Conservation (phyloP, 148 eudicot genomes). For the Pouteria glomerata region DNA sequence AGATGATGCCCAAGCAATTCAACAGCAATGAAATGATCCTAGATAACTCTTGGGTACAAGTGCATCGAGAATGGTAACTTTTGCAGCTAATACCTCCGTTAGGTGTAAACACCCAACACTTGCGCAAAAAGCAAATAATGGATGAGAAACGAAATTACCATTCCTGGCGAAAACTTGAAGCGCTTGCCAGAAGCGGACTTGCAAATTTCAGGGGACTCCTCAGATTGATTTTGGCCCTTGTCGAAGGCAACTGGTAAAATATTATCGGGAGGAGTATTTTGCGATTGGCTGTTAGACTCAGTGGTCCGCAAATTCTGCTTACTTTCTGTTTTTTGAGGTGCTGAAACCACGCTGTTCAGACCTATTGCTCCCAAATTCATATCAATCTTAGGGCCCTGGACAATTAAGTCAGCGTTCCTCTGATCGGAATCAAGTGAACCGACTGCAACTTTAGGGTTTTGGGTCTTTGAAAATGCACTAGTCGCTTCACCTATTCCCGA, state of each 20-base stretch:
- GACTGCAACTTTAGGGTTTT: conserved; percentile 1
- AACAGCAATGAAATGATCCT: neutral
- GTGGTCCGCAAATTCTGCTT: conserved; percentile 5
- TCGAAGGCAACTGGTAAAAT: conserved; percentile 22
- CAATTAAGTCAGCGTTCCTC: neutral
- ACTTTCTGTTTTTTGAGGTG: conserved; percentile 12
- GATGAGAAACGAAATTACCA: conserved; percentile 40
- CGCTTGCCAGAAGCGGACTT: conserved; percentile 51
- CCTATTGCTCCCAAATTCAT: neutral
- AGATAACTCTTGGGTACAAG: neutral
- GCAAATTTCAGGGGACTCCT: conserved; percentile 61
- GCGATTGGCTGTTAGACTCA: conserved; percentile 8
- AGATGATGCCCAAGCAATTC: neutral
- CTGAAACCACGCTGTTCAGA: conserved; percentile 2
- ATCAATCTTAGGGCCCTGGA: conserved; percentile 3
- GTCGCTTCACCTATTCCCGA: neutral
- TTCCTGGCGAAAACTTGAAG: conserved; percentile 94
- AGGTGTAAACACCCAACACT: neutral
- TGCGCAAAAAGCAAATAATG: neutral
- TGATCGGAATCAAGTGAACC: neutral
- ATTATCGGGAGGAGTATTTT: conserved; percentile 36
- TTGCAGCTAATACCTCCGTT: neutral
- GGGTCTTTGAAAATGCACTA: conserved; percentile 5
- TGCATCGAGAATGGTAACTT: neutral
- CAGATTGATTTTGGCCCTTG: conserved; percentile 30